phyloP scores from a whole-genome alignment of 345 rosid species.

The Rhizophora mangle region DNA sequence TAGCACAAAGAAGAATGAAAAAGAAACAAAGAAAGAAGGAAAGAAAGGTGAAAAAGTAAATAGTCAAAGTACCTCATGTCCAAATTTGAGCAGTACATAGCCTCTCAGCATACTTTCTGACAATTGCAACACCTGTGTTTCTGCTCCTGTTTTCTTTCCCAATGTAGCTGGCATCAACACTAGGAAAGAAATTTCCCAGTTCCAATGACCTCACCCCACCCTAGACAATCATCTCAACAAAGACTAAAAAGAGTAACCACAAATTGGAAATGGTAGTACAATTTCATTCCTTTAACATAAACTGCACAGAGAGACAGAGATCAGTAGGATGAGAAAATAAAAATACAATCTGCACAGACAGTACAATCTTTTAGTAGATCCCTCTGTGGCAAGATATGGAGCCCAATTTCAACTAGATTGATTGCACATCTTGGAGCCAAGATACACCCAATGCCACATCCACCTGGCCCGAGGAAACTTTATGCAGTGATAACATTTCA shows the following conservation, averaged over 20 bases:
- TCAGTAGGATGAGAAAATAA: background rate
- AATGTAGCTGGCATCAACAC: conserved; percentile 51
- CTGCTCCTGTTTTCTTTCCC: conserved; percentile 51
- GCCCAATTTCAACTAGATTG: too few species aligned
- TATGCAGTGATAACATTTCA: too few species aligned
- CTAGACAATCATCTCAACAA: conserved; percentile 38
- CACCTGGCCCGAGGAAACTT: too few species aligned
- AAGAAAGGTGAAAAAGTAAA: conserved; percentile 23
- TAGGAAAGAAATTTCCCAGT: conserved; percentile 76
- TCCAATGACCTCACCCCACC: conserved; percentile 58
- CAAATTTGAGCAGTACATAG: conserved; percentile 89
- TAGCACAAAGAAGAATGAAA: background rate
- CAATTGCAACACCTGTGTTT: conserved; percentile 35
- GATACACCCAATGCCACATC: too few species aligned
- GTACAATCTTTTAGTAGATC: too few species aligned
- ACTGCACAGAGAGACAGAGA: background rate
- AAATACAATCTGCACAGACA: too few species aligned
- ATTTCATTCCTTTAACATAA: background rate
- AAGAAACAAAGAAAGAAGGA: background rate
- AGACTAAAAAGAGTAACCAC: conserved; percentile 11
- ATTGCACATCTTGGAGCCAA: too few species aligned
- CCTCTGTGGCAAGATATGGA: too few species aligned
- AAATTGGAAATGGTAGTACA: conserved; percentile 2
- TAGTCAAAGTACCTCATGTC: conserved; percentile 70
- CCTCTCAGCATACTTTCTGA: conserved; percentile 94